These are phyloP conservation scores for Solanum clarkiae DNA, from an alignment of 257 asterid genomes.

Conservation along the genomic window DNA sequence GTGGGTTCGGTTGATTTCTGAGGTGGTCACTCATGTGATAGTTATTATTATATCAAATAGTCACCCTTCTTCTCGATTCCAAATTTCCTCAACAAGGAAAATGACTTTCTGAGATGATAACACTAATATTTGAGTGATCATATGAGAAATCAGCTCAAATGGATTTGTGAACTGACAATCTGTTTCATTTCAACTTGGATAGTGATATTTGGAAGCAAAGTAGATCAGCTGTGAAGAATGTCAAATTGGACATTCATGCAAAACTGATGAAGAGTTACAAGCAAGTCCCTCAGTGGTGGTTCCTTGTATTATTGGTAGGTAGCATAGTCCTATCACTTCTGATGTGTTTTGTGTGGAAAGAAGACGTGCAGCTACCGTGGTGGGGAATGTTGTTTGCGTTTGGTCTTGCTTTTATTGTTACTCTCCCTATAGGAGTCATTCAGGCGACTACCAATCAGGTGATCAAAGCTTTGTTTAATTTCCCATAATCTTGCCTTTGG, in stretches of 20 bases:
- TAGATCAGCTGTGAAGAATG: slow-evolving; percentile 55
- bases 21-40: not conserved
- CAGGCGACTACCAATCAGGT: slow-evolving; percentile 97
- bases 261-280: slow-evolving; percentile 75
- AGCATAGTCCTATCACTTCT: slow-evolving; percentile 54
- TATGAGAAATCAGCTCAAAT: not conserved
- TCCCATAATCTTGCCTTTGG: not conserved
- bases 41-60: not conserved
- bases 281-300: slow-evolving; percentile 96
- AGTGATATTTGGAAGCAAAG: slow-evolving; percentile 92
- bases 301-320: slow-evolving; percentile 42
- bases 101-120: too few species aligned
- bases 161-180: not conserved
- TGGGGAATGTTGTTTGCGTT: slow-evolving; percentile 91
- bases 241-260: slow-evolving; percentile 57
- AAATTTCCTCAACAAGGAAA: too few species aligned
- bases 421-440: slow-evolving; percentile 90
- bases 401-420: slow-evolving; percentile 67
- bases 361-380: slow-evolving; percentile 81
- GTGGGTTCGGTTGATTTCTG: not conserved
- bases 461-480: not conserved
- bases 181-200: not conserved
- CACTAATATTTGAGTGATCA: too few species aligned
- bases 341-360: slow-evolving; percentile 72
- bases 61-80: not conserved